phyloP scores from a whole-genome alignment of 345 rosid species.

The Raphanus raphanistrum region DNA sequence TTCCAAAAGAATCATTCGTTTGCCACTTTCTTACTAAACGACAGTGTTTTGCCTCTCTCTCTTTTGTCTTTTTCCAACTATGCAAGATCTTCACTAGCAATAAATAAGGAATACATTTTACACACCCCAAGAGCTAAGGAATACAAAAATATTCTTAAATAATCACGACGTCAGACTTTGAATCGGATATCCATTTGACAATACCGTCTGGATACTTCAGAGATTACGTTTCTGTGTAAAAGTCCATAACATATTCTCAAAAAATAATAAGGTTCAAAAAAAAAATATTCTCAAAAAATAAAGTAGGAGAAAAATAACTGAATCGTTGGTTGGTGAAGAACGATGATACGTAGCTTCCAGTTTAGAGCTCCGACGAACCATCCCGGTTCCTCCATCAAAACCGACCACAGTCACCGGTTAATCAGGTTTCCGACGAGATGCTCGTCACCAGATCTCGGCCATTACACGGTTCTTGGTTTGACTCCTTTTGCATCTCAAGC shows the following conservation, averaged over 20 bases:
- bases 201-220: slow-evolving; percentile 17
- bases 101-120: slow-evolving; percentile 3
- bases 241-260: slow-evolving; percentile 8
- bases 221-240: slow-evolving; percentile 3
- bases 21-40: background rate
- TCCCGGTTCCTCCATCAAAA: slow-evolving; percentile 15
- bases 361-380: slow-evolving; percentile 32
- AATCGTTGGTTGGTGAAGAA: slow-evolving; percentile 28
- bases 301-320: background rate
- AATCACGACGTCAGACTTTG: slow-evolving; percentile 8
- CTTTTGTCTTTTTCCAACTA: background rate
- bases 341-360: slow-evolving; percentile 28
- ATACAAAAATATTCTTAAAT: background rate
- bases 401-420: background rate
- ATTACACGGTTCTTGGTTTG: slow-evolving; percentile 39
- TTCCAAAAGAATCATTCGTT: background rate
- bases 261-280: background rate
- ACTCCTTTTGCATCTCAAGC: slow-evolving; percentile 36
- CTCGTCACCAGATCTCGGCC: slow-evolving; percentile 12
- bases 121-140: background rate
- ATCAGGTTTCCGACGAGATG: slow-evolving; percentile 21
- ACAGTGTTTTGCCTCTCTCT: background rate
- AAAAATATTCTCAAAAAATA: slow-evolving; percentile 2
- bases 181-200: slow-evolving; percentile 26
- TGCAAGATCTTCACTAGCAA: background rate